Evolutionary conservation across 2,329 filamentous ascomycete genomes (phyloP).

Genomic region (Cyanodermella asteris): DNA sequence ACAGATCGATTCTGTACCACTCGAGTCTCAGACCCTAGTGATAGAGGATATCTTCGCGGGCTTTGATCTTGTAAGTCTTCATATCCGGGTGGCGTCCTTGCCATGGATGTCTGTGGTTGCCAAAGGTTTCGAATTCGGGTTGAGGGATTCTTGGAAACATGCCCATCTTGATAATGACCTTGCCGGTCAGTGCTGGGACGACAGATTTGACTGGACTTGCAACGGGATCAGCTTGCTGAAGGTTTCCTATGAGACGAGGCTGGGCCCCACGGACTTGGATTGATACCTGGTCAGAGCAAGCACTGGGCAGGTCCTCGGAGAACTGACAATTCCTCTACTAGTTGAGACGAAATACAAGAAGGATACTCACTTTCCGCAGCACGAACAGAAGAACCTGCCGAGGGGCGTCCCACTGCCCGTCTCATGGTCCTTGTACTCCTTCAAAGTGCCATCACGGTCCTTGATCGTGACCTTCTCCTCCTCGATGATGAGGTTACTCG

Average conservation of each 20-base stretch:
- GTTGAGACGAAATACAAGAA: too few species aligned
- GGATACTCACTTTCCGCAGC: conserved; percentile 21
- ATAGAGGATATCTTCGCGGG: background rate
- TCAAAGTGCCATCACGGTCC: conserved; percentile 22
- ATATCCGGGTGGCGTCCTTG: conserved; percentile 9
- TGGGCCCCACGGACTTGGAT: too few species aligned
- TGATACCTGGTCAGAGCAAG: too few species aligned
- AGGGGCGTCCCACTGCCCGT: conserved; percentile 26
- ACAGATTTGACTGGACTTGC: conserved; percentile 26
- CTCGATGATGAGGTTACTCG: conserved; percentile 13
- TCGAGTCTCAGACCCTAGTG: too few species aligned
- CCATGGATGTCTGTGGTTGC: conserved; percentile 22
- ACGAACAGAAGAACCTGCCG: conserved; percentile 22
- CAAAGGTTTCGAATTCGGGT: conserved; percentile 25
- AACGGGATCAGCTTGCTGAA: too few species aligned
- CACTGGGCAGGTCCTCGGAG: too few species aligned
- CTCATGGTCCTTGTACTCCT: conserved; percentile 21
- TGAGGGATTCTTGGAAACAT: conserved; percentile 26
- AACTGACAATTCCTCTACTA: too few species aligned
- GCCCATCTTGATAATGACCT: conserved; percentile 28
- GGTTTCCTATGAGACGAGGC: too few species aligned
- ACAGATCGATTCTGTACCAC: too few species aligned
- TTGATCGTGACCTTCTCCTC: conserved; percentile 22
- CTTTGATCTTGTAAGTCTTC: background rate
- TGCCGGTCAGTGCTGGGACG: conserved; percentile 18